Conservation (phyloP, 805 yeast genomes). For the Danielia reshetovae region DNA sequence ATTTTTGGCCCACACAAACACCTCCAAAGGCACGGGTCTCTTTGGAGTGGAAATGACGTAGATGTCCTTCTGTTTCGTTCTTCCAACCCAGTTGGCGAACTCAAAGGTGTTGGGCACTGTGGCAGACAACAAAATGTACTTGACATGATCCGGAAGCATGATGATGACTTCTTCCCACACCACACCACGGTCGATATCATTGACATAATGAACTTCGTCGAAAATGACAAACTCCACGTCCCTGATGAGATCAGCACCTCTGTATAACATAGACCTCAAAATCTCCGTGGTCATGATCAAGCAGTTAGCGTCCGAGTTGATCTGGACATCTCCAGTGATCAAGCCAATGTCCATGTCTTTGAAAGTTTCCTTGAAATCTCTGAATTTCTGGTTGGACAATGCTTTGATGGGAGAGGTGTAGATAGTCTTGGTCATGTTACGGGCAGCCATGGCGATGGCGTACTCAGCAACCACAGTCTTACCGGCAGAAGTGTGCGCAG, state of each 20-base stretch:
- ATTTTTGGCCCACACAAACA: constrained; percentile 78
- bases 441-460: constrained; percentile 93
- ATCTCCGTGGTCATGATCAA: constrained; percentile 98
- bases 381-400: constrained; percentile 80
- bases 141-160: constrained; percentile 95
- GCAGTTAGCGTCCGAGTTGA: constrained; percentile 94
- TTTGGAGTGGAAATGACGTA: constrained; percentile 95
- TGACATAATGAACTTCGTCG: constrained; percentile 97
- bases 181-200: constrained; percentile 95
- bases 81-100: constrained; percentile 97
- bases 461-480: constrained; percentile 98
- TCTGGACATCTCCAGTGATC: constrained; percentile 96
- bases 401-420: constrained; percentile 96
- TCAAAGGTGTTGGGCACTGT: constrained; percentile 98
- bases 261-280: constrained; percentile 87
- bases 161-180: constrained; percentile 99
- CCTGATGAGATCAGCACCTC: constrained; percentile 94
- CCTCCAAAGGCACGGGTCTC: constrained; percentile 94
- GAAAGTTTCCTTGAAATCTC: constrained; percentile 80
- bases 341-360: constrained; percentile 86
- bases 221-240: constrained; percentile 97
- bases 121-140: constrained; percentile 86
- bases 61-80: constrained; percentile 93
- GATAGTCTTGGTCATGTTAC: constrained; percentile 95
- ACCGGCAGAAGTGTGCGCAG: constrained; percentile 99